Evolutionary conservation across 257 asterid genomes (phyloP).

Genomic region (Jasminum sambac): DNA sequence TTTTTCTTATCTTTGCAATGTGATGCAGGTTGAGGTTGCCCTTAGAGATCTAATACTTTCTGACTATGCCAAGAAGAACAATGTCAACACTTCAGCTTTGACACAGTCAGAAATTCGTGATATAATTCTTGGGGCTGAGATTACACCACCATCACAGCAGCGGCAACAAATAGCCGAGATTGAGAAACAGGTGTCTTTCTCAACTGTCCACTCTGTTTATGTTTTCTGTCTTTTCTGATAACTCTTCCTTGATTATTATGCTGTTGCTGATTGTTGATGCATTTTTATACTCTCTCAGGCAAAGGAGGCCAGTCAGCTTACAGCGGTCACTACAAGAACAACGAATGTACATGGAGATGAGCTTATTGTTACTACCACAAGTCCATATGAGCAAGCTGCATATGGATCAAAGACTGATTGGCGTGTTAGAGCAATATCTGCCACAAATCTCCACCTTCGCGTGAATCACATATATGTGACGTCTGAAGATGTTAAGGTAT

Average conservation of each 20-base stretch:
- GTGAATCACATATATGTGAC: constrained; percentile 97
- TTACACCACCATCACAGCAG: constrained; percentile 98
- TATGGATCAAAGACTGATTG: constrained; percentile 94
- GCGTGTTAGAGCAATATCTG: constrained; percentile 99
- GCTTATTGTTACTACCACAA: constrained; percentile 85
- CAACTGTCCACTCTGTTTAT: background rate
- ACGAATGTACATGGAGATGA: constrained; percentile 95
- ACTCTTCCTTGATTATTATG: background rate
- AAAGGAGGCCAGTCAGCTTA: constrained; percentile 90
- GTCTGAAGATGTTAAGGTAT: constrained; percentile 97
- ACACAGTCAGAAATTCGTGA: constrained; percentile 98
- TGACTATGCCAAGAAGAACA: constrained; percentile 97
- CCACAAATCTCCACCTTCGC: constrained; percentile 92
- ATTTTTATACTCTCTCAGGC: constrained; percentile 46
- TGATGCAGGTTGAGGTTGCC: constrained; percentile 89
- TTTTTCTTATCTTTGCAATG: constrained; percentile 11
- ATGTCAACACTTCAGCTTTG: constrained; percentile 91
- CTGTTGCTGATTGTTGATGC: background rate
- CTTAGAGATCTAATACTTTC: constrained; percentile 94
- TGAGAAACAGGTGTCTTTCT: constrained; percentile 75
- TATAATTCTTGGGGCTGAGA: constrained; percentile 97
- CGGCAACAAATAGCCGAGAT: constrained; percentile 96
- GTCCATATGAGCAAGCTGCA: constrained; percentile 93
- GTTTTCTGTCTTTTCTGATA: background rate
- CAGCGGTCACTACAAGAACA: constrained; percentile 95